Evolutionary conservation across 495 filamentous ascomycete species (phyloP).

Genomic region (Neurospora tetrasperma): DNA sequence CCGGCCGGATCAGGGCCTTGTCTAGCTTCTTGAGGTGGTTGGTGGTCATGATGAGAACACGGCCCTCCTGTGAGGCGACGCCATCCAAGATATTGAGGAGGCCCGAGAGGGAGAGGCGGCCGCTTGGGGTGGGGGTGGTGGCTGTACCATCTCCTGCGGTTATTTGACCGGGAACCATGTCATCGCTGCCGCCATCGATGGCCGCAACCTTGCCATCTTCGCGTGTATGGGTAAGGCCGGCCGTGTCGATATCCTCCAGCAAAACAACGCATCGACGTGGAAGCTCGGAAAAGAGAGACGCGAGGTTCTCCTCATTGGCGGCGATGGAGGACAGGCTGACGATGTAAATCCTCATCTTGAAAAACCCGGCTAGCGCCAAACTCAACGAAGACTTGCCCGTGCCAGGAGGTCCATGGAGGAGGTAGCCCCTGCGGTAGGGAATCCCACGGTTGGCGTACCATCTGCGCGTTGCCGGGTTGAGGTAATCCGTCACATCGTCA

Average conservation of each 20-base stretch:
- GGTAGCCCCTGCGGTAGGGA: conserved; percentile 38
- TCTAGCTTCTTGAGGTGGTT: conserved; percentile 72
- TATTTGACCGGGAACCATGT: conserved; percentile 21
- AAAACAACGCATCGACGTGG: conserved; percentile 60
- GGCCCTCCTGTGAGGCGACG: conserved; percentile 65
- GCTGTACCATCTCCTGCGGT: conserved; percentile 13
- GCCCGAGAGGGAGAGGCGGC: conserved; percentile 60
- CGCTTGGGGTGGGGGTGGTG: conserved; percentile 5
- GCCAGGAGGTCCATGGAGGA: conserved; percentile 39
- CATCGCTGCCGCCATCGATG: conserved; percentile 32
- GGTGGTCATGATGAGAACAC: conserved; percentile 77
- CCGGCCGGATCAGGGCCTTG: conserved; percentile 63
- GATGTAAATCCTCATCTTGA: conserved; percentile 46
- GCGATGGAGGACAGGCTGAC: conserved; percentile 52
- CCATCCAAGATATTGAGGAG: conserved; percentile 75
- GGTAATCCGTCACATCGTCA: conserved; percentile 79
- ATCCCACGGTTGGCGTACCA: conserved; percentile 66
- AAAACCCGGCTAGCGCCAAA: conserved; percentile 35
- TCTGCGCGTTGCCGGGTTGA: conserved; percentile 60
- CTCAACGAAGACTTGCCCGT: conserved; percentile 45
- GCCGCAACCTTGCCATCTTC: conserved; percentile 37
- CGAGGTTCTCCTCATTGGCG: conserved; percentile 62
- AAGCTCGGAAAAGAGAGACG: conserved; percentile 56
- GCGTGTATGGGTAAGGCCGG: conserved; percentile 54
- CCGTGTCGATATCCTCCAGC: conserved; percentile 65